Base-by-base conservation (phyloP, 164 flowering plant genomes). In the Taxillus chinensis region DNA sequence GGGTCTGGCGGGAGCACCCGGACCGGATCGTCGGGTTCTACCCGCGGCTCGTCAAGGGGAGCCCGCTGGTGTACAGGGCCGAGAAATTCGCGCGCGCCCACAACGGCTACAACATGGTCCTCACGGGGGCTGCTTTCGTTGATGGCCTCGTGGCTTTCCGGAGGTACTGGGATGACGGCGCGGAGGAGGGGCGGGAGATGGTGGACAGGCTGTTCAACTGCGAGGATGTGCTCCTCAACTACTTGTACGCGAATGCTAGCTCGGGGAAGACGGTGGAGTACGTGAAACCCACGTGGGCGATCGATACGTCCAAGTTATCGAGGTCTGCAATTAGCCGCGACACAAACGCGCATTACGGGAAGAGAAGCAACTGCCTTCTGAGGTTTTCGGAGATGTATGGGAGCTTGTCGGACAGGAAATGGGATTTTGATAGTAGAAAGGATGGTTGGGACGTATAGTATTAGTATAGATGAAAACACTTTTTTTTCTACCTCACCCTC, bases 61-160 rank as follows among this genome's bases (percentile, higher is more conserved):
- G 62, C 62, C 84, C 80, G 0, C 61, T 89, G 73, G 75, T 73
- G 67, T 92, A 92, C 62, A 73, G 87, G 67, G 91, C 69, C 14
- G 98, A 90, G 81, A 86, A 79, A 71, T 82, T 80, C 69, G 96
- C 96, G 10, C 70, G 98, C 38, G 68, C 57, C 3, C 83, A 67
- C 5, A 73, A 79, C 12, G 96, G 95, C 37, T 92, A 92, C 62
- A 92, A 92, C 74, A 77, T 90, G 85, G 82, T 92, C 58, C 73
- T 92, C 54, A 92, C 96, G 0, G 96, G 98, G 48, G 98, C 98
- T 8, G 98, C 96, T 59, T 92, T 92, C 59, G 54, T 92, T 5
- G 95, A 92, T 63, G 48, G 69, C 49, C 45, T 45, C 40, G 16
- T 80, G 41, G 93, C 95, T 17, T 90, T 90, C 50, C 41, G 72